Evolutionary conservation across 345 rosid genomes (phyloP), one percentile per base, ranked within the genome.

Genomic region (Hypericum androsaemum): DNA sequence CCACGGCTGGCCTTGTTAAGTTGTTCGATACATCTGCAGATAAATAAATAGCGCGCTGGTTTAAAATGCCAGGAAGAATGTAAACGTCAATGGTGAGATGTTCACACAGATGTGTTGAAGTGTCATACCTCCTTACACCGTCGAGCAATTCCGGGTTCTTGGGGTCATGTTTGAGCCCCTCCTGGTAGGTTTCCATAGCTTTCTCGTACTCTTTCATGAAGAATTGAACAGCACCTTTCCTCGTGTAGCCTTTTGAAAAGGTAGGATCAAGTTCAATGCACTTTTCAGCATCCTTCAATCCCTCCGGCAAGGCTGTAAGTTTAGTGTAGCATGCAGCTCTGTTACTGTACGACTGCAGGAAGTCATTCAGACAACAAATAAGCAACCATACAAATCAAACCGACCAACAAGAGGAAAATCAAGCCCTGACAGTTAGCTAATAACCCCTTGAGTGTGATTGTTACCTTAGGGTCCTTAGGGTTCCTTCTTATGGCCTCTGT

Each of bases 321-420:
- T 88, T 88, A 0, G 99, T 88, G 74, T 94, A 94, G 77, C 94
- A 86, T 16, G 99, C 95, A 70, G 99, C 99, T 71, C 99, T 79
- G 53, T 94, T 94, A 59, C 97, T 94, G 45, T 88, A 88, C 0
- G 89, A 83, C 95, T 88, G 74, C 6, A 55, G 59, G 15, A 52
- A 36, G 28, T 13, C 32, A 22, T 22, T 22, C 32, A 22, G 39
- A 38, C 52, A 45, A 51, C 39, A 54, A 51, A 39, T 28, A 61
- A 15, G 37, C 8, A 52, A 15, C 44, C 10, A 7, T 53, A 44
- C 47, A 52, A 12, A 39, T n/a, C 9, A 45, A n/a, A 6, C 9
- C 12, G 7, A 5, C 7, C 47, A n/a, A 10, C 35, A 5, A 17
- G 1, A 5, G 14, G 57, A n/a, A 10, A 12, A 6, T 12, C 3